These are phyloP conservation scores for Entonaema liquescens DNA, from an alignment of 495 filamentous ascomycete genomes.

Conservation along the genomic window DNA sequence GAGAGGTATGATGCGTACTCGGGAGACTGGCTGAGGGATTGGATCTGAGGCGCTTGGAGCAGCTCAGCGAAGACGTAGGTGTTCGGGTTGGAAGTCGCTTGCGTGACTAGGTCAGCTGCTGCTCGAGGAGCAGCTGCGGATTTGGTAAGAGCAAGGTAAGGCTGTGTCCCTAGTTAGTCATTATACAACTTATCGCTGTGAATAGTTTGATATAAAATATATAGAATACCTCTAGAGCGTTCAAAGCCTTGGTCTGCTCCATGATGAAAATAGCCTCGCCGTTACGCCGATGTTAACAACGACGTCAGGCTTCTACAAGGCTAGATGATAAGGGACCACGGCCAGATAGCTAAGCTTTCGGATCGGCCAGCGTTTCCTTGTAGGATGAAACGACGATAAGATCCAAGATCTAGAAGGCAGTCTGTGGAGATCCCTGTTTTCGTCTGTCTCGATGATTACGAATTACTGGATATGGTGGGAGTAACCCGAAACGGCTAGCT, in stretches of 20 bases:
- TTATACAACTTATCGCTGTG: too few species aligned
- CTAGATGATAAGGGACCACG: slow-evolving; percentile 18
- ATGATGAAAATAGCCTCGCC: slow-evolving; percentile 56
- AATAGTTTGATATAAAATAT: too few species aligned
- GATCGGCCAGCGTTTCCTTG: neutral
- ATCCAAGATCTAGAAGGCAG: neutral
- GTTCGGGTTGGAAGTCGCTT: slow-evolving; percentile 86
- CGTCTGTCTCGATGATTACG: neutral
- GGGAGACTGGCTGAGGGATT: slow-evolving; percentile 66
- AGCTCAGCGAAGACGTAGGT: slow-evolving; percentile 97
- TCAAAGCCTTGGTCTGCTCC: slow-evolving; percentile 87
- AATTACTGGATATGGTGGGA: neutral
- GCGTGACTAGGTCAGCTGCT: slow-evolving; percentile 83
- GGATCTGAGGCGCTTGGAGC: slow-evolving; percentile 81
- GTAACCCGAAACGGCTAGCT: neutral
- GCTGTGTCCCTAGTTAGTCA: slow-evolving; percentile 53
- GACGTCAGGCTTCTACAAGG: slow-evolving; percentile 39
- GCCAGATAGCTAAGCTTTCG: slow-evolving; percentile 11
- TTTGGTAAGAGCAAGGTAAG: slow-evolving; percentile 87
- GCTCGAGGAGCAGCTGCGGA: slow-evolving; percentile 84
- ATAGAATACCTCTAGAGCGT: slow-evolving; percentile 69
- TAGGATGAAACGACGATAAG: neutral
- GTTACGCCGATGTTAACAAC: slow-evolving; percentile 21
- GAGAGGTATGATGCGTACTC: slow-evolving; percentile 66
- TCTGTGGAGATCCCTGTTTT: neutral